Conservation (phyloP, 2,329 filamentous ascomycete species). For the Aspergillus sp. region DNA sequence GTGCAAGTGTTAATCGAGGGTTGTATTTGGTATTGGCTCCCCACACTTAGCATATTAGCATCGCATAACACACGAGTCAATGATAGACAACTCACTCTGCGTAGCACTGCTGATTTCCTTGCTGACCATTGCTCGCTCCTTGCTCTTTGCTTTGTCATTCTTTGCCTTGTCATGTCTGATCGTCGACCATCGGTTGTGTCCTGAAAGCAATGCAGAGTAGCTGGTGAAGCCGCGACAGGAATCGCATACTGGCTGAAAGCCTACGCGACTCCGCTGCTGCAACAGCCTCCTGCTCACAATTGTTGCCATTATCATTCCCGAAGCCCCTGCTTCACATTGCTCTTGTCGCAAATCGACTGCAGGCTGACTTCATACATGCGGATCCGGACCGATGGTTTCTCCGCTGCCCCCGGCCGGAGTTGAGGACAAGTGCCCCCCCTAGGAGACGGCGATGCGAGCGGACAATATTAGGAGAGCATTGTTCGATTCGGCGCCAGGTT, state of each 20-base stretch:
- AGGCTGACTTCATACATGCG: constrained; percentile 11
- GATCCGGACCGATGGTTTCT: constrained; percentile 24
- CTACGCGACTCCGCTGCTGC: constrained; percentile 5
- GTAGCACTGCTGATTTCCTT: constrained; percentile 71
- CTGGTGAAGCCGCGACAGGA: constrained; percentile 45
- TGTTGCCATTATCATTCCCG: constrained; percentile 17
- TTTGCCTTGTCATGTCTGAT: constrained; percentile 93
- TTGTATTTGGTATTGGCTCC: constrained; percentile 72
- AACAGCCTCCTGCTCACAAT: constrained; percentile 16
- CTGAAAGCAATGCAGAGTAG: constrained; percentile 49
- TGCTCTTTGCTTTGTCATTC: constrained; percentile 70
- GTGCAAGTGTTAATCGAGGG: constrained; percentile 66
- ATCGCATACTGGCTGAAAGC: constrained; percentile 11
- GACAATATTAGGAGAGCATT: constrained; percentile 17
- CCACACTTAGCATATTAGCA: constrained; percentile 51
- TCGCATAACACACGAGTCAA: no score
- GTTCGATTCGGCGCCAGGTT: constrained; percentile 5
- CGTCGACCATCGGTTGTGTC: constrained; percentile 92
- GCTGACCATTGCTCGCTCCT: constrained; percentile 62
- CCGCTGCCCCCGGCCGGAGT: constrained; percentile 21
- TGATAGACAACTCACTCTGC: constrained; percentile 53
- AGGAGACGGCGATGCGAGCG: no score
- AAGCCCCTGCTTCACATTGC: neutral
- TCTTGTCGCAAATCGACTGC: neutral
- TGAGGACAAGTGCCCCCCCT: constrained; percentile 13